Evolutionary conservation across 805 yeast genomes (phyloP).

Genomic region (Scheffersomyces amazonensis): DNA sequence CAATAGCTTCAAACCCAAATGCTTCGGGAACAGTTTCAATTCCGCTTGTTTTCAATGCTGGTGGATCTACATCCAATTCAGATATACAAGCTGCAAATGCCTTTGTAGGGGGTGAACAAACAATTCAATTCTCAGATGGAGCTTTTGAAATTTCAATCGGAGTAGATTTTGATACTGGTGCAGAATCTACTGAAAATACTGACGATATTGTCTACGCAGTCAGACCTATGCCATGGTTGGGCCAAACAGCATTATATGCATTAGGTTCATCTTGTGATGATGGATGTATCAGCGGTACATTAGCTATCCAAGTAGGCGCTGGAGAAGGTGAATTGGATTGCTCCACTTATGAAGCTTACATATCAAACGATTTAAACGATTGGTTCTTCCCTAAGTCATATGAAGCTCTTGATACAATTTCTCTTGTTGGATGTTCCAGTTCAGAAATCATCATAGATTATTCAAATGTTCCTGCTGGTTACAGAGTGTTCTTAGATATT

Average conservation of each 20-base stretch:
- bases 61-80: slow-evolving; percentile 7
- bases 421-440: slow-evolving; percentile 12
- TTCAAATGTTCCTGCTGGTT: slow-evolving; percentile 23
- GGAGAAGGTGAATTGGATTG: slow-evolving; percentile 15
- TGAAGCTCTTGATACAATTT: slow-evolving; percentile 1
- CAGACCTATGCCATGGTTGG: slow-evolving; percentile 9
- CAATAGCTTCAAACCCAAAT: slow-evolving; percentile 2
- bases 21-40: slow-evolving; percentile 12
- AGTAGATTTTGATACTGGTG: neutral
- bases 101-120: slow-evolving; percentile 12
- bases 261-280: slow-evolving; percentile 12
- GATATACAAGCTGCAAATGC: slow-evolving; percentile 12
- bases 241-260: slow-evolving; percentile 8
- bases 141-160: neutral
- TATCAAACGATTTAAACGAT: slow-evolving; percentile 16
- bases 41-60: slow-evolving; percentile 14
- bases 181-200: neutral
- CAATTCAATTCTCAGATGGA: slow-evolving; percentile 11
- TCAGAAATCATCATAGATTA: slow-evolving; percentile 9
- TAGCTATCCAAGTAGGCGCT: slow-evolving; percentile 13
- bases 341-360: slow-evolving; percentile 12
- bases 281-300: slow-evolving; percentile 17
- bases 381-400: slow-evolving; percentile 15
- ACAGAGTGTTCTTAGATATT: slow-evolving; percentile 10
- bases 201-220: neutral